Evolutionary conservation across 2,329 filamentous ascomycete species (phyloP).

Genomic region (Hymenoscyphus infarciens): DNA sequence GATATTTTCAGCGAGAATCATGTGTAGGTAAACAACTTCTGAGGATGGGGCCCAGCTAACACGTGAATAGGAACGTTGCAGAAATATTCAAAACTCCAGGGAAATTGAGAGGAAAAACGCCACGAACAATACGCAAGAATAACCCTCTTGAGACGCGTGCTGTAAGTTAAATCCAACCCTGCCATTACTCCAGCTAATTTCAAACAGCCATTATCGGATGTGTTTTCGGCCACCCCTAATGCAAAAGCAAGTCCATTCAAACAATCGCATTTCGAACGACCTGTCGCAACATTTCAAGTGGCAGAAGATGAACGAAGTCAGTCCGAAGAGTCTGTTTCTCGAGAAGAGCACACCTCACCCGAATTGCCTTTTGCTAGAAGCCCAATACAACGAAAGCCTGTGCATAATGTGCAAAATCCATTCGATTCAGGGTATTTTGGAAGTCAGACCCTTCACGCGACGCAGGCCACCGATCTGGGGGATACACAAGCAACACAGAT

Average conservation of each 20-base stretch:
- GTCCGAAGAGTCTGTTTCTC: constrained; percentile 8
- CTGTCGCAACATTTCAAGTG: constrained; percentile 52
- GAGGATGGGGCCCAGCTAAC: constrained; percentile 19
- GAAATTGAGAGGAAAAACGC: constrained; percentile 78
- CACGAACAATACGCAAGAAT: constrained; percentile 63
- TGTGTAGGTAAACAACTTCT: constrained; percentile 59
- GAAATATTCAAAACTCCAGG: constrained; percentile 96
- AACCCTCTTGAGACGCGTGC: constrained; percentile 56
- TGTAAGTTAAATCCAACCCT: constrained; percentile 45
- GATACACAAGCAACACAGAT: constrained; percentile 13
- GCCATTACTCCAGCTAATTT: constrained; percentile 23
- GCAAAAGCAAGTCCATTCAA: constrained; percentile 41
- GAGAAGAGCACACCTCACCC: constrained; percentile 41
- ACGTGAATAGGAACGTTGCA: constrained; percentile 67
- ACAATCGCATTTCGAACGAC: constrained; percentile 37
- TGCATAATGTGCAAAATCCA: constrained; percentile 24
- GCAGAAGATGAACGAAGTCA: constrained; percentile 47
- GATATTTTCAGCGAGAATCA: constrained; percentile 86
- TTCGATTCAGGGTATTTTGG: constrained; percentile 71
- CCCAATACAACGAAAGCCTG: constrained; percentile 25
- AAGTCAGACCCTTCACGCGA: constrained; percentile 45
- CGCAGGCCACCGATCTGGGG: constrained; percentile 19
- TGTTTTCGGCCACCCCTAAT: constrained; percentile 54
- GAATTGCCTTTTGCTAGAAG: constrained; percentile 11
- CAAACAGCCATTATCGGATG: constrained; percentile 54